Evolutionary conservation across 257 asterid genomes (phyloP).

Genomic region (Gynochthodes officinalis): DNA sequence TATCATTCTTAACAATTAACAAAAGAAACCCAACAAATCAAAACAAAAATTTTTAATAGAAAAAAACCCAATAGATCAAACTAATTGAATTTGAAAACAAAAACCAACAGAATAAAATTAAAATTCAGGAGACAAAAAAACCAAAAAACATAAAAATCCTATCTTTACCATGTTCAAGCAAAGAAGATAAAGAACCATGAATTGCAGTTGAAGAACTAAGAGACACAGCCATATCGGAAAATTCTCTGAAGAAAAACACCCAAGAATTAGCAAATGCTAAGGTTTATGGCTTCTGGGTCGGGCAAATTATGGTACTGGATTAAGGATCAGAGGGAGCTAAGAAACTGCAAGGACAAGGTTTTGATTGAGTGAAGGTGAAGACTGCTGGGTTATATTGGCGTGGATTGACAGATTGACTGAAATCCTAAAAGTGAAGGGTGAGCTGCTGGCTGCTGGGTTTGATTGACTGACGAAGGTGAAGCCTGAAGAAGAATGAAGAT

Average conservation of each 20-base stretch:
- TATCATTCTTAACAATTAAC: not conserved
- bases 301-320: not conserved
- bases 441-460: too few species aligned
- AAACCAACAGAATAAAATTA: too few species aligned
- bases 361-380: too few species aligned
- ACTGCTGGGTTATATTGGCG: too few species aligned
- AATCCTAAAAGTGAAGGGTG: too few species aligned
- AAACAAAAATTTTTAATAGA: too few species aligned
- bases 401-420: too few species aligned
- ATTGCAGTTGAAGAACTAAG: conserved; percentile 54
- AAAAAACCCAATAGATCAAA: not conserved
- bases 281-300: conserved; percentile 1
- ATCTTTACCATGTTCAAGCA: conserved; percentile 57
- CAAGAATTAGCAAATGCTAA: not conserved
- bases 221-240: conserved; percentile 53
- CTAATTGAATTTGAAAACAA: not conserved
- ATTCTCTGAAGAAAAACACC: not conserved
- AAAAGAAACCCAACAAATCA: too few species aligned
- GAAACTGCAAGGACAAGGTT: too few species aligned
- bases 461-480: too few species aligned
- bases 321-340: not conserved
- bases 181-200: conserved; percentile 41
- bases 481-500: too few species aligned
- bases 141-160: not conserved
- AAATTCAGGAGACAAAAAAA: too few species aligned